phyloP scores from a whole-genome alignment of 176 grass and related monocot genomes.

The Poa pratensis region DNA sequence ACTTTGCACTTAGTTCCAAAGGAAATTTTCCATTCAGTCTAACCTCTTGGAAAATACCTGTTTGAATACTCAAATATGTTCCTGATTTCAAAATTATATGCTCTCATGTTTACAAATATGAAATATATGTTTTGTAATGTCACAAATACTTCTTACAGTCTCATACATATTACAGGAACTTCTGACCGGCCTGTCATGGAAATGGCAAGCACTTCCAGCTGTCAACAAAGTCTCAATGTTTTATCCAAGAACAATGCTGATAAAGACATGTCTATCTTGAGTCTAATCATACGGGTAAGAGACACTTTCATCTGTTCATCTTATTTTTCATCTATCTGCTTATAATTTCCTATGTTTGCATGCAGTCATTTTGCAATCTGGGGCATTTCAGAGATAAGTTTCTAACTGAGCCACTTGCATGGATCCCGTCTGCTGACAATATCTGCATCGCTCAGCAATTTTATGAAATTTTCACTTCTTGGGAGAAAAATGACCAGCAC shows the following conservation, averaged over 20 bases:
- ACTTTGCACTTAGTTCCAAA: not conserved
- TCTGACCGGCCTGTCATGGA: not conserved
- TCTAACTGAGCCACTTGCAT: not conserved
- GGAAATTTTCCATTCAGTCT: not conserved
- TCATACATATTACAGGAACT: not conserved
- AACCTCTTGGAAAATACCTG: not conserved
- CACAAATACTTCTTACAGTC: not conserved
- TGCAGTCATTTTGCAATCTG: conserved; percentile 21
- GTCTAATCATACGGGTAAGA: not conserved
- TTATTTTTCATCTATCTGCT: not conserved
- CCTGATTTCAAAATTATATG: not conserved
- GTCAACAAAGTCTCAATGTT: not conserved
- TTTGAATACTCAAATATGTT: not conserved
- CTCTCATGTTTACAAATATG: not conserved
- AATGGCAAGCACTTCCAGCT: not conserved
- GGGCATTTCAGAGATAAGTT: not conserved
- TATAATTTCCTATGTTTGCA: conserved; percentile 7
- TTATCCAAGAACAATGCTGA: not conserved
- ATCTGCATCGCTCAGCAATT: not conserved
- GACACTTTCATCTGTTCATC: not conserved
- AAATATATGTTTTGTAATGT: not conserved
- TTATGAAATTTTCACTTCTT: conserved; percentile 5
- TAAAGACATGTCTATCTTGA: conserved; percentile 23
- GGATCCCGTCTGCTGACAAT: not conserved
- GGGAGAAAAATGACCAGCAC: conserved; percentile 1